Evolutionary conservation across 331 rosid genomes (phyloP).

Genomic region (Acacia pycnantha): DNA sequence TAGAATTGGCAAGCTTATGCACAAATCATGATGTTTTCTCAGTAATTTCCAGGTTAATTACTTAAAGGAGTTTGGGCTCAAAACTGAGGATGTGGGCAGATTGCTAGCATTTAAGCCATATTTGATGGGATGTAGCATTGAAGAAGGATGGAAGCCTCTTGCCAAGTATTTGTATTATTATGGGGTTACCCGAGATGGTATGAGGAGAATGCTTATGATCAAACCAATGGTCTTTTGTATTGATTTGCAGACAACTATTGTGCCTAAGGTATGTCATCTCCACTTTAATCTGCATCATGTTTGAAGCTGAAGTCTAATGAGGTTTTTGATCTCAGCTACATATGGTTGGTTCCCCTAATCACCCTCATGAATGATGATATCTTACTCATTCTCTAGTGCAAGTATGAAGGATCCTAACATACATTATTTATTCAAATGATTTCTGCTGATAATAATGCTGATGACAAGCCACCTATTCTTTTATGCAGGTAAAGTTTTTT

Average conservation of each 20-base stretch:
- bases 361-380: conserved; percentile 13
- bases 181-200: conserved; percentile 84
- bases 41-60: conserved; percentile 64
- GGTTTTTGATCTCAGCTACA: conserved; percentile 10
- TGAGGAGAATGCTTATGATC: conserved; percentile 82
- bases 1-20: background rate
- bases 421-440: conserved; percentile 13
- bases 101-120: conserved; percentile 85
- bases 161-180: conserved; percentile 77
- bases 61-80: conserved; percentile 88
- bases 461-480: conserved; percentile 22
- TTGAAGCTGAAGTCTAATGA: background rate
- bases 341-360: conserved; percentile 21
- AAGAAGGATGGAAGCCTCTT: conserved; percentile 90
- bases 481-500: conserved; percentile 70
- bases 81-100: conserved; percentile 67
- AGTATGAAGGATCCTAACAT: conserved; percentile 5
- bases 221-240: conserved; percentile 87
- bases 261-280: conserved; percentile 70
- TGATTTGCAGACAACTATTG: conserved; percentile 76
- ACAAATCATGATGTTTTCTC: conserved; percentile 29
- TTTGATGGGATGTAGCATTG: conserved; percentile 87
- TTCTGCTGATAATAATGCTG: conserved; percentile 25
- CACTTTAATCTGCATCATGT: conserved; percentile 5
- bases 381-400: background rate